Conservation (phyloP, 1,284 basidiomycete species). For the Ceratobasidium sp. region DNA sequence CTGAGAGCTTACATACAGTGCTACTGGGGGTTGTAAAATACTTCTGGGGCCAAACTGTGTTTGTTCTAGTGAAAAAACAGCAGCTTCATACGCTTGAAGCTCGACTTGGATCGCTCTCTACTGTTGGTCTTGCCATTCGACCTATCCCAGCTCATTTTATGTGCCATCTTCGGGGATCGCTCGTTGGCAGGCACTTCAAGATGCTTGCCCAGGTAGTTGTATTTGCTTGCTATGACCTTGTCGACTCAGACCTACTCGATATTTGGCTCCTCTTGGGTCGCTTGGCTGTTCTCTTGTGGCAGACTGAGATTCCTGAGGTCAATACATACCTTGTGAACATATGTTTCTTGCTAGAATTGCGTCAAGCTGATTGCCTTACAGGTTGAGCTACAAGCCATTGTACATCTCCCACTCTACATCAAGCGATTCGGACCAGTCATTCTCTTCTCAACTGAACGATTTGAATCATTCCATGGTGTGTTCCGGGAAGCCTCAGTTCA, state of each 20-base stretch:
- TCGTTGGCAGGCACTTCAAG: conserved; percentile 61
- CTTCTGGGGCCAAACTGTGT: conserved; percentile 52
- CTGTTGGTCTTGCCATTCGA: conserved; percentile 54
- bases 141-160: conserved; percentile 55
- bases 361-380: not conserved
- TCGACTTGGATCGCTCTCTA: conserved; percentile 52
- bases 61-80: conserved; percentile 49
- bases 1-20: conserved; percentile 56
- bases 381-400: conserved; percentile 50
- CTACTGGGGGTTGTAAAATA: conserved; percentile 59
- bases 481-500: conserved; percentile 55
- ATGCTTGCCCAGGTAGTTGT: conserved; percentile 54
- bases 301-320: conserved; percentile 55
- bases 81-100: conserved; percentile 52
- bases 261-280: conserved; percentile 55
- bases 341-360: not conserved
- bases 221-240: conserved; percentile 54
- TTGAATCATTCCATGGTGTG: conserved; percentile 57
- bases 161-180: conserved; percentile 56
- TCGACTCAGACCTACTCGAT: conserved; percentile 48
- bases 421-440: conserved; percentile 55
- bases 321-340: conserved; percentile 54
- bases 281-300: conserved; percentile 56
- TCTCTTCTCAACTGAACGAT: conserved; percentile 55
- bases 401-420: conserved; percentile 54